Evolutionary conservation across 1,139 yeast species (phyloP).

Genomic region (Tardiomyces blankii): DNA sequence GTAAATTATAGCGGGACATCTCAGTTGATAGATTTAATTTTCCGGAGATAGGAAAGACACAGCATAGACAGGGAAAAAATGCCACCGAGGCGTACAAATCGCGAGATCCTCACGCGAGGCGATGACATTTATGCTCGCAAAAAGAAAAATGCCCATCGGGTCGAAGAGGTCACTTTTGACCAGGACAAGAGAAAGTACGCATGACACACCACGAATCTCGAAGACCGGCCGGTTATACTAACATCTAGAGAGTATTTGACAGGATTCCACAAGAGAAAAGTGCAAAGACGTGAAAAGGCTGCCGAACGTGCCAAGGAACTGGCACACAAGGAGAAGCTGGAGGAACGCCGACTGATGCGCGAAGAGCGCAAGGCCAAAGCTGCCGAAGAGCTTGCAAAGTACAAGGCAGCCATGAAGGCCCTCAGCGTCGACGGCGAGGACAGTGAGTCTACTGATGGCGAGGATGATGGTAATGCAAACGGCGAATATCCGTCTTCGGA

Average conservation of each 20-base stretch:
- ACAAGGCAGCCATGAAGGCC: slow-evolving; percentile 42
- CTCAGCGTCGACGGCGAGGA: slow-evolving; percentile 15
- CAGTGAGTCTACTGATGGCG: slow-evolving; percentile 12
- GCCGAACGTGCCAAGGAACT: slow-evolving; percentile 63
- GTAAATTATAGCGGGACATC: too few species aligned
- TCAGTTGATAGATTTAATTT: too few species aligned
- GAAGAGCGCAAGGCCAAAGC: slow-evolving; percentile 61
- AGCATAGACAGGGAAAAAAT: background rate
- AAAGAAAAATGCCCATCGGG: slow-evolving; percentile 49
- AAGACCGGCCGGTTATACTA: too few species aligned
- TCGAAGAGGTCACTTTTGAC: slow-evolving; percentile 75
- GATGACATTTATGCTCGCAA: slow-evolving; percentile 72
- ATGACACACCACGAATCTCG: too few species aligned
- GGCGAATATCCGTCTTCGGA: slow-evolving; percentile 9
- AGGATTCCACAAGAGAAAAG: slow-evolving; percentile 90
- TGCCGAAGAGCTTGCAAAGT: slow-evolving; percentile 48
- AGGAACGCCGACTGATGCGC: slow-evolving; percentile 55
- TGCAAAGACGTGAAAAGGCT: slow-evolving; percentile 81
- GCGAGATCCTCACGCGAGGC: slow-evolving; percentile 73
- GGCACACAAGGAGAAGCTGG: slow-evolving; percentile 61
- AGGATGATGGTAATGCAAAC: slow-evolving; percentile 9
- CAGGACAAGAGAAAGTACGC: slow-evolving; percentile 35
- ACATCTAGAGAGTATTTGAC: slow-evolving; percentile 59
- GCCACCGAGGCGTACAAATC: slow-evolving; percentile 32
- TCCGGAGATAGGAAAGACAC: too few species aligned